Percentiles rank a stretch among this genome's conserved stretches.
phyloP scores from a whole-genome alignment of 202 grass and related monocot species.

The Carex arenaria region DNA sequence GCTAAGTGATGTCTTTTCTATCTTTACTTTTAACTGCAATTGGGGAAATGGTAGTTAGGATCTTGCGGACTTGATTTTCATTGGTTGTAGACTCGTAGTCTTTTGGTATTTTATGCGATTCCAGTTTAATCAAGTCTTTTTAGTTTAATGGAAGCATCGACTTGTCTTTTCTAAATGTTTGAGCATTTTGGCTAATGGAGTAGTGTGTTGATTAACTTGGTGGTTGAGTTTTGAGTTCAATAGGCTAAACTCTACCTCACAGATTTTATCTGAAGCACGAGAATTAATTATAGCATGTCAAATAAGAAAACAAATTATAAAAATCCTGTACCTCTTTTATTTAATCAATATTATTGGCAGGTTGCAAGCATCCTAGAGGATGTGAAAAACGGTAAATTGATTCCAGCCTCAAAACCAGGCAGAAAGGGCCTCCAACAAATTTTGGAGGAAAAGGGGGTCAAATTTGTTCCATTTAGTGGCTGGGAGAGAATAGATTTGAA shows the following conservation, averaged over 20 bases:
- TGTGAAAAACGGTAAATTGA: conserved; percentile 34
- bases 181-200: too few species aligned
- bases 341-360: conserved; percentile 23
- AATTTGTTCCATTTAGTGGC: conserved; percentile 45
- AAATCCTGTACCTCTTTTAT: not conserved
- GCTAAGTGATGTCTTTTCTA: conserved; percentile 4
- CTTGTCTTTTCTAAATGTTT: not conserved
- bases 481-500: conserved; percentile 74
- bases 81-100: not conserved
- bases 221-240: not conserved
- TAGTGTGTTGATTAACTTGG: too few species aligned
- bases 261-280: not conserved
- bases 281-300: not conserved
- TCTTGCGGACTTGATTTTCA: not conserved
- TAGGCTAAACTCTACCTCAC: not conserved
- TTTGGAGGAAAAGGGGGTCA: conserved; percentile 48
- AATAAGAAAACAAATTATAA: not conserved
- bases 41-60: not conserved
- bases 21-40: not conserved
- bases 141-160: not conserved
- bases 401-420: conserved; percentile 30
- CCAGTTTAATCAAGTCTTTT: not conserved
- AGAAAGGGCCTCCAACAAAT: conserved; percentile 52
- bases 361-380: conserved; percentile 80
- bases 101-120: not conserved